A percentile compares a stretch with the other conserved stretches of the same genome.
Evolutionary conservation across 1,139 yeast species (phyloP).

Genomic region (Candida pseudocylindracea): DNA sequence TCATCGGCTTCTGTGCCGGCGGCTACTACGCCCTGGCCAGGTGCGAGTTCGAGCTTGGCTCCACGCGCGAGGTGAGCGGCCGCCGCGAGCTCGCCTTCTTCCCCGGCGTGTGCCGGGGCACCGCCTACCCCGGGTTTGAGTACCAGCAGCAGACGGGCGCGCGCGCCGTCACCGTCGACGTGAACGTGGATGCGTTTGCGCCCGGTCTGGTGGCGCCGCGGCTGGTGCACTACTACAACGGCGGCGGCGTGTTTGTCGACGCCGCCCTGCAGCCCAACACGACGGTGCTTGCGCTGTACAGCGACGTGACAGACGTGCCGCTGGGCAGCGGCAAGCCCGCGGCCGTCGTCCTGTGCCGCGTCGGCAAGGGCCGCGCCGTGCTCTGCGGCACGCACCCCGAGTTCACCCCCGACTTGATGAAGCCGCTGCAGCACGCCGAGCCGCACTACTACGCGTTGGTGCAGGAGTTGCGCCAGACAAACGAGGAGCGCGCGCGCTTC

Average conservation of each 20-base stretch:
- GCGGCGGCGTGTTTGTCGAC: conserved; percentile 73
- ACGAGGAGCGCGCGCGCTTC: conserved; percentile 27
- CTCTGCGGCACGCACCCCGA: conserved; percentile 90
- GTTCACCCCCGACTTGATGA: conserved; percentile 34
- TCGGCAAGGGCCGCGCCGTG: conserved; percentile 58
- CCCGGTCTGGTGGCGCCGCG: conserved; percentile 7
- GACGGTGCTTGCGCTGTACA: conserved; percentile 50
- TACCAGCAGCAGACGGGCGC: conserved; percentile 67
- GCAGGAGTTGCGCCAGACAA: conserved; percentile 14
- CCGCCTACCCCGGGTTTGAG: conserved; percentile 59
- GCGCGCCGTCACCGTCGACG: conserved; percentile 25
- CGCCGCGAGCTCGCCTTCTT: conserved; percentile 58
- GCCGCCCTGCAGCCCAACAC: conserved; percentile 38
- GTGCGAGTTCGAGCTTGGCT: conserved; percentile 70
- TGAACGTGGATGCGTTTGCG: conserved; percentile 9
- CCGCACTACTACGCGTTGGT: conserved; percentile 13
- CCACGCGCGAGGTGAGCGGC: conserved; percentile 67
- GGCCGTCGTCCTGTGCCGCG: conserved; percentile 41
- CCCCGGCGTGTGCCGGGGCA: conserved; percentile 69
- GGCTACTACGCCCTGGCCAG: conserved; percentile 63
- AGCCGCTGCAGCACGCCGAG: conserved; percentile 5
- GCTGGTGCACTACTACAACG: conserved; percentile 37
- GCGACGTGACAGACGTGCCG: conserved; percentile 16
- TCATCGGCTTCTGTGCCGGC: conserved; percentile 90
- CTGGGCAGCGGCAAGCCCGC: conserved; percentile 19